Percentiles rank a stretch among this genome's conserved stretches.
Conservation (phyloP, 75 land plant genomes). For the Selaginella tamariscina region DNA sequence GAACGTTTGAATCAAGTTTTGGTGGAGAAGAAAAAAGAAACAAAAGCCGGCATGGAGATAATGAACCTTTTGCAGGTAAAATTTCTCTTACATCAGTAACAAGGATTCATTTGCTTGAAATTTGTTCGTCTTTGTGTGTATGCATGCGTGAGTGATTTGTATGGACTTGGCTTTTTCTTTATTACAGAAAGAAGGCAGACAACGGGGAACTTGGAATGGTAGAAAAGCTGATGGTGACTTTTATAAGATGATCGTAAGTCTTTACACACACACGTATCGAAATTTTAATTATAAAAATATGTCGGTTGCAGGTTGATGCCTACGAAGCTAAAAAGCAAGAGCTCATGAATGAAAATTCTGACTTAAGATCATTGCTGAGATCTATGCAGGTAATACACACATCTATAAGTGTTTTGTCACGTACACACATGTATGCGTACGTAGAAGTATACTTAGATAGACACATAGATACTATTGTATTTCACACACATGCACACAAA, state of each 20-base stretch:
- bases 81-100: neutral
- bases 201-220: slow-evolving; percentile 96
- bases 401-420: neutral
- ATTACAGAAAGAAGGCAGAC: slow-evolving; percentile 92
- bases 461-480: neutral
- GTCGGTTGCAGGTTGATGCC: slow-evolving; percentile 63
- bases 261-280: neutral
- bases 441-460: too few relatives aligned
- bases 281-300: neutral
- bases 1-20: slow-evolving; percentile 88
- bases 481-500: neutral
- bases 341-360: slow-evolving; percentile 84
- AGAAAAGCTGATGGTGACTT: slow-evolving; percentile 96
- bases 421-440: neutral
- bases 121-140: too few relatives aligned
- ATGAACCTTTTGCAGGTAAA: slow-evolving; percentile 89
- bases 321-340: slow-evolving; percentile 97
- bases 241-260: slow-evolving; percentile 90
- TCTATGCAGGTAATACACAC: slow-evolving; percentile 98
- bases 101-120: too few relatives aligned
- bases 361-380: slow-evolving; percentile 74
- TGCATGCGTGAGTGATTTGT: too few relatives aligned
- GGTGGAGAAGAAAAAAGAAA: slow-evolving; percentile 95
- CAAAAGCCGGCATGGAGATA: slow-evolving; percentile 90
- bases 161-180: too few relatives aligned